Base-by-base conservation (phyloP, 805 yeast species). In the Limtongozyma cylindracea region DNA sequence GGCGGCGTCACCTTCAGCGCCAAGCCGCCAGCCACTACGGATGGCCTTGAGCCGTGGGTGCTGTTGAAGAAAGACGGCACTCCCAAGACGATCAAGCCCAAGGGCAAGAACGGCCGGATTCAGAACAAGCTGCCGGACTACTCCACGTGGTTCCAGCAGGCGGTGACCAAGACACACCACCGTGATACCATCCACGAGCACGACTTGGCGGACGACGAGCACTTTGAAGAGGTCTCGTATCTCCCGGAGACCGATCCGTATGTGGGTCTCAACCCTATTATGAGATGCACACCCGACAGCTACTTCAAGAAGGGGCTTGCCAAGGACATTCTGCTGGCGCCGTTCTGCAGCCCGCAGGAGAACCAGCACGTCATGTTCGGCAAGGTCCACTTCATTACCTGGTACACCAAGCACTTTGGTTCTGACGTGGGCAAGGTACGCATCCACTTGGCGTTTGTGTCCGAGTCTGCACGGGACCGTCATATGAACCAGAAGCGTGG, bases 261-360 rank as follows among this genome's bases (percentile, higher is more conserved):
- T 34, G 68, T 64, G 13, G 46, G 56, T 11, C 49, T 78, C 38
- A 73, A 69, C 36, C 94, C 94, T 0, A 41, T 78, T 21, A 57
- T 76, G 35, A 57, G 93, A 45, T 78, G 94, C 46, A 73, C 80
- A 4, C 94, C 94, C 3, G 70, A 70, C 24, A 45, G 59, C 21
- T 78, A 73, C 38, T 54, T 48, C 34, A 57, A 53, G 31, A 70
- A 67, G 37, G 84, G 82, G 6, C 27, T 50, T 17, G 68, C 65
- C 15, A 63, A 64, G 31, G 52, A 51, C 28, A 39, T 44, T 10
- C 33, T 47, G 2, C 60, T 78, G 18, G 88, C 53, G 23, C 94
- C 94, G n/a, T 74, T 77, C 42, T 78, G 94, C 42, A 60, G 74
- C 11, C 94, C 93, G 8, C 51, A 48, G 16, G 82, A 72, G 33